phyloP scores from a whole-genome alignment of 169 alveolate genomes.

The Cryptosporidium tyzzeri region DNA sequence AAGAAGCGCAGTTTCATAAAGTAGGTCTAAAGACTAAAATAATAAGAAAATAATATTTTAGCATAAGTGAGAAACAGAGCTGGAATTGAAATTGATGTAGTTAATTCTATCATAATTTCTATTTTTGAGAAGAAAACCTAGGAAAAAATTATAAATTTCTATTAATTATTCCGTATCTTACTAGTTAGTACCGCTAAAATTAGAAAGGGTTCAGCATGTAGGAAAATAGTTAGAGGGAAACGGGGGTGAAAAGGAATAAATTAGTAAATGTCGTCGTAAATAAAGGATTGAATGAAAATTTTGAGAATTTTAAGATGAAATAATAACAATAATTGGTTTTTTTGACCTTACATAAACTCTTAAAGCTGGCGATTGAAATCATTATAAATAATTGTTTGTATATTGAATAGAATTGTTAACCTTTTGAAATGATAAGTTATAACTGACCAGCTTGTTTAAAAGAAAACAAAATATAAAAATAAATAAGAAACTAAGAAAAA shows the following conservation, averaged over 20 bases:
- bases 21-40: neutral
- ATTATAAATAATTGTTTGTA: neutral
- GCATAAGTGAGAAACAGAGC: neutral
- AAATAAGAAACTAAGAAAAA: neutral
- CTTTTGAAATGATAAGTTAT: slow-evolving; percentile 20
- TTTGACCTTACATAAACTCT: neutral
- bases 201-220: slow-evolving; percentile 36
- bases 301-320: slow-evolving; percentile 20
- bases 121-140: neutral
- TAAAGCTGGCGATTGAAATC: neutral
- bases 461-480: neutral
- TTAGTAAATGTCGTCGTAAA: slow-evolving; percentile 62
- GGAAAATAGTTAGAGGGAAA: slow-evolving; percentile 62
- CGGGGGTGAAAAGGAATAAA: slow-evolving; percentile 50
- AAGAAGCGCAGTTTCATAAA: slow-evolving; percentile 15
- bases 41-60: neutral
- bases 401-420: neutral
- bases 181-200: slow-evolving; percentile 59
- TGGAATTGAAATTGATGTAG: neutral
- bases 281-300: slow-evolving; percentile 12
- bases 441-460: neutral
- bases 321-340: neutral
- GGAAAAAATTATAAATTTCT: slow-evolving; percentile 10
- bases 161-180: slow-evolving; percentile 33
- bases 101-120: neutral